A percentile compares a stretch with the other conserved stretches of the same genome.
These are phyloP conservation scores for Solanum pimpinellifolium DNA, from an alignment of 257 asterid genomes.

Conservation along the genomic window DNA sequence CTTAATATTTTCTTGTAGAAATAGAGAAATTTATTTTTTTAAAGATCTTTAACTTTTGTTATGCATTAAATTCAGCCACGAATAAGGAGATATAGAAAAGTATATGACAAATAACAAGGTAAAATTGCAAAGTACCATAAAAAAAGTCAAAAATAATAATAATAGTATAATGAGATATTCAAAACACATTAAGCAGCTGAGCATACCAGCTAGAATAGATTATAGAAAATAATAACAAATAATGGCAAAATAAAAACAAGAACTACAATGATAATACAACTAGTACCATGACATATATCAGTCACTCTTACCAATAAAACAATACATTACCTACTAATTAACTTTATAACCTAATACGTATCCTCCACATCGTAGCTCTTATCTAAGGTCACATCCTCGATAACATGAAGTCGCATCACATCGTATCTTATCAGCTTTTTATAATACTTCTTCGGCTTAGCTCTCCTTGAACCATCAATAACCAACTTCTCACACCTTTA, in stretches of 20 bases:
- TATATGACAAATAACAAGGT: neutral
- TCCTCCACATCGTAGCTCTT: neutral
- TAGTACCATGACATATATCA: neutral
- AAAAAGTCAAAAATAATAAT: neutral
- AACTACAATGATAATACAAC: neutral
- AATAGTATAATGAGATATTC: neutral
- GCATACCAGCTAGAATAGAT: neutral
- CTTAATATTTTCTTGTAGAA: no score
- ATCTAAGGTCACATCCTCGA: neutral
- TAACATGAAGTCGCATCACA: neutral
- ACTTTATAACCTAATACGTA: neutral
- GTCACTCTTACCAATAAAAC: neutral
- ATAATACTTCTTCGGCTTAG: neutral
- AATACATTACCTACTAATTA: neutral
- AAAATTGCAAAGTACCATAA: neutral
- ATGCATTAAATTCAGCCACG: neutral
- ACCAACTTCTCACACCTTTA: neutral
- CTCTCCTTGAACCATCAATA: neutral
- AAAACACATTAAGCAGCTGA: neutral
- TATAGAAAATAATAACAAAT: no score
- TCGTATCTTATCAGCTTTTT: neutral
- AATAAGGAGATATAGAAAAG: neutral
- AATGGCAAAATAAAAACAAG: neutral
- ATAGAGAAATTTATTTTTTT: no score
- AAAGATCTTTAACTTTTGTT: no score